Conservation (phyloP, 176 grass and related monocot species). For the Lolium perenne region DNA sequence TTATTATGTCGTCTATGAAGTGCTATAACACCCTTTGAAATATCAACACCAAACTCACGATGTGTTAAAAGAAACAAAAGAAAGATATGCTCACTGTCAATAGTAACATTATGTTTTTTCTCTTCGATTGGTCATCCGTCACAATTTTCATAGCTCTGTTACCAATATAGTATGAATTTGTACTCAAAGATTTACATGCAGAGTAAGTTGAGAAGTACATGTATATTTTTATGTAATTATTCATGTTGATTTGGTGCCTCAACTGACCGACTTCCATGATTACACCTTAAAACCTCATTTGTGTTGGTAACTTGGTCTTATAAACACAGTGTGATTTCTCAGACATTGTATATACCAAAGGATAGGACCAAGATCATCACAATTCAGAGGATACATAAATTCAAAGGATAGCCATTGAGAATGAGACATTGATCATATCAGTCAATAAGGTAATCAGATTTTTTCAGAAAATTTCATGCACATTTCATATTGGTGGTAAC, state of each 20-base stretch:
- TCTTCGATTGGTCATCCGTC: background rate
- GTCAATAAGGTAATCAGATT: background rate
- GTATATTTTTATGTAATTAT: too few relatives aligned
- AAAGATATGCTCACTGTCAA: background rate
- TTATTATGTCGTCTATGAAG: background rate
- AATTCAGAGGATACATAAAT: slow-evolving; percentile 11
- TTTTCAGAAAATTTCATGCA: background rate
- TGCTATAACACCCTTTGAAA: background rate
- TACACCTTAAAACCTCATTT: background rate
- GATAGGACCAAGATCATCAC: background rate
- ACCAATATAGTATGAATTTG: background rate
- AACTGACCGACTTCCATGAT: background rate
- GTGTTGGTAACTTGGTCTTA: background rate
- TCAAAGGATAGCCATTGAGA: background rate
- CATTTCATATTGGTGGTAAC: background rate
- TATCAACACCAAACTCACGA: background rate
- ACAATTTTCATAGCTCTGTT: background rate
- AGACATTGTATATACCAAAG: background rate
- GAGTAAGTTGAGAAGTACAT: background rate
- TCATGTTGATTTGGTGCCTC: background rate
- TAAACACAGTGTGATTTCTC: slow-evolving; percentile 21
- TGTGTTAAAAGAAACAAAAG: background rate
- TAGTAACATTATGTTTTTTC: background rate
- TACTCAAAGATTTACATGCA: background rate
- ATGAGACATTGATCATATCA: background rate